phyloP scores from a whole-genome alignment of 2,329 filamentous ascomycete species.

The Chaetomiaceae sp. region DNA sequence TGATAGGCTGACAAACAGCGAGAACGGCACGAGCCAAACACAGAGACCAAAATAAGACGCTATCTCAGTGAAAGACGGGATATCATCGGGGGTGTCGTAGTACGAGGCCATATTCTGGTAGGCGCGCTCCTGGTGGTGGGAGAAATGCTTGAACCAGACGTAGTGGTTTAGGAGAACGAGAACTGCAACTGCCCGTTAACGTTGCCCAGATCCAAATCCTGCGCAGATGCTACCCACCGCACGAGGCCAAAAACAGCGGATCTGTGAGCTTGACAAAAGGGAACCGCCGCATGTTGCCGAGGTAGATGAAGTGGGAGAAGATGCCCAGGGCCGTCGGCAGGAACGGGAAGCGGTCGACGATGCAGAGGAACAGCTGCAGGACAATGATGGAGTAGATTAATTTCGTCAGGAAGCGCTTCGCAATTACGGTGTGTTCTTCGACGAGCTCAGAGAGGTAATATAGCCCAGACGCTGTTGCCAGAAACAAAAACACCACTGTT shows the following conservation, averaged over 20 bases:
- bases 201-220: too few species aligned
- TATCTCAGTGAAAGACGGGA: conserved; percentile 88
- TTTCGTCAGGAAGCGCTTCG: conserved; percentile 77
- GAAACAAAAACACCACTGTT: conserved; percentile 16
- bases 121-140: conserved; percentile 53
- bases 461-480: conserved; percentile 87
- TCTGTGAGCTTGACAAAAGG: conserved; percentile 80
- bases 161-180: conserved; percentile 89
- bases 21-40: conserved; percentile 94
- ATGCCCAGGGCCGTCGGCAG: conserved; percentile 70
- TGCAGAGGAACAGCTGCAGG: conserved; percentile 67
- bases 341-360: conserved; percentile 84
- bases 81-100: conserved; percentile 56
- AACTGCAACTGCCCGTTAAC: conserved; percentile 40
- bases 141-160: conserved; percentile 94
- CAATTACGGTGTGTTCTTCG: conserved; percentile 92
- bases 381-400: conserved; percentile 80
- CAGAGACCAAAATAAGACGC: conserved; percentile 94
- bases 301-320: conserved; percentile 76
- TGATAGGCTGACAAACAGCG: conserved; percentile 88
- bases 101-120: conserved; percentile 56
- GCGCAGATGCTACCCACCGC: conserved; percentile 51
- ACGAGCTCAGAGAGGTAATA: conserved; percentile 98
- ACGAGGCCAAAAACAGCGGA: conserved; percentile 80
- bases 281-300: conserved; percentile 74